phyloP scores from a whole-genome alignment of 352 stramenopile species.

The Phytophthora kernoviae region DNA sequence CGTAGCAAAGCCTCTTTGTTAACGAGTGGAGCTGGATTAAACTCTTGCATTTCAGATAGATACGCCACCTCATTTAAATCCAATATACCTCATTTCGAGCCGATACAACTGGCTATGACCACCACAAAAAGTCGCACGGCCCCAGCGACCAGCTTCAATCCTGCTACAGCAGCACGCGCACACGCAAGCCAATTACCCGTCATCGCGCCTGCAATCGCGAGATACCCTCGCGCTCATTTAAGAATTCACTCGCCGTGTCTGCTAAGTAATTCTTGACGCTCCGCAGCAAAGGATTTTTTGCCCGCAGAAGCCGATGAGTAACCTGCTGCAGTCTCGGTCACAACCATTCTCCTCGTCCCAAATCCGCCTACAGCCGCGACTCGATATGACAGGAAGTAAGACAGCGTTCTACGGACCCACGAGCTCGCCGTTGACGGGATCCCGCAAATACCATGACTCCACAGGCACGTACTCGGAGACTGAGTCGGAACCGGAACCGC shows the following conservation, averaged over 20 bases:
- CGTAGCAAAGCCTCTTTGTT: too few relatives aligned
- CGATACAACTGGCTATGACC: conserved; percentile 1
- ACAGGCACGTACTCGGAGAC: conserved; percentile 51
- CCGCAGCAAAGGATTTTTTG: too few relatives aligned
- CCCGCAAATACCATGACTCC: conserved; percentile 36
- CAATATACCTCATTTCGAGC: neutral
- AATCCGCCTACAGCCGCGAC: conserved; percentile 5
- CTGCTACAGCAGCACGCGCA: conserved; percentile 1
- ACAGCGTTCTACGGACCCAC: conserved; percentile 22
- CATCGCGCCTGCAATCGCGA: neutral
- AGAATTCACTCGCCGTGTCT: neutral
- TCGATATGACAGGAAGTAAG: conserved; percentile 27
- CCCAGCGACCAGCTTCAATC: neutral
- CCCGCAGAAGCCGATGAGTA: neutral
- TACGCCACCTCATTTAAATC: neutral
- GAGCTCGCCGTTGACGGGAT: conserved; percentile 15
- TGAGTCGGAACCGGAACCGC: conserved; percentile 53
- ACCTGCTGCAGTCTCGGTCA: conserved; percentile 20
- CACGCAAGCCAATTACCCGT: neutral
- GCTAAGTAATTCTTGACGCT: too few relatives aligned
- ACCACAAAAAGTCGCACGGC: conserved; percentile 12
- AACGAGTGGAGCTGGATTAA: too few relatives aligned
- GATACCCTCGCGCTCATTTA: neutral
- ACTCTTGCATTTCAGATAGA: too few relatives aligned
- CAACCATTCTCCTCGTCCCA: conserved; percentile 13